These are phyloP conservation scores for Leccinum griseonigrum DNA, from an alignment of 1,284 basidiomycete species.

Conservation along the genomic window DNA sequence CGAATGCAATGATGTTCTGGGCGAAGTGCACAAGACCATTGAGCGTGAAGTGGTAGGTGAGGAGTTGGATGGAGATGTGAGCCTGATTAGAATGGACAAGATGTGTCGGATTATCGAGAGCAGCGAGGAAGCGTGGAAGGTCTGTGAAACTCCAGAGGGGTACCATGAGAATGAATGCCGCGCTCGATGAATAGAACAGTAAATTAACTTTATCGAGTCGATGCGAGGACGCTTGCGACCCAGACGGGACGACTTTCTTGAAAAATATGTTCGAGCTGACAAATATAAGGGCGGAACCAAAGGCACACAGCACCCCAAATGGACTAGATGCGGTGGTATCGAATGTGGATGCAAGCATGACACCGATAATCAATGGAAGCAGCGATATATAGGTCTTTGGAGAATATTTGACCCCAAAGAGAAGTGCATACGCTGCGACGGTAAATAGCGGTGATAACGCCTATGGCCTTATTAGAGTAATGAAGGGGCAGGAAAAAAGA, in stretches of 20 bases:
- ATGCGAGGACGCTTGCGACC: constrained; percentile 49
- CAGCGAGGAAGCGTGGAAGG: constrained; percentile 61
- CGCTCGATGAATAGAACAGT: constrained; percentile 91
- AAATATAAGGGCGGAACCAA: constrained; percentile 93
- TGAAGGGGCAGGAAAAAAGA: background rate
- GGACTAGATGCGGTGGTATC: constrained; percentile 85
- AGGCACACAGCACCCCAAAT: constrained; percentile 84
- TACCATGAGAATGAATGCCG: constrained; percentile 93
- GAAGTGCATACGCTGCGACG: constrained; percentile 87
- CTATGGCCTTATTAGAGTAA: constrained; percentile 40
- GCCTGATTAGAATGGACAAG: constrained; percentile 50
- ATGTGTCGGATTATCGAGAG: constrained; percentile 39
- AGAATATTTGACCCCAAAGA: constrained; percentile 94
- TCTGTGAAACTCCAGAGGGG: constrained; percentile 92
- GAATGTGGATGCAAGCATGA: constrained; percentile 97
- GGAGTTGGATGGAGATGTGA: constrained; percentile 50
- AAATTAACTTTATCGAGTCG: constrained; percentile 98
- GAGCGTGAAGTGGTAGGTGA: constrained; percentile 77
- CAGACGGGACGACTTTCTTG: constrained; percentile 94
- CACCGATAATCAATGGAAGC: constrained; percentile 91
- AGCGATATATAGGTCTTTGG: constrained; percentile 90
- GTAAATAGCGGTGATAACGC: constrained; percentile 97
- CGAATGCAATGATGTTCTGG: constrained; percentile 97
- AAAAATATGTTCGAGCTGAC: constrained; percentile 99
- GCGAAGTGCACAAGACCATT: constrained; percentile 97